Conservation (phyloP, 163 green algal species). For the Chloromonas sp. region DNA sequence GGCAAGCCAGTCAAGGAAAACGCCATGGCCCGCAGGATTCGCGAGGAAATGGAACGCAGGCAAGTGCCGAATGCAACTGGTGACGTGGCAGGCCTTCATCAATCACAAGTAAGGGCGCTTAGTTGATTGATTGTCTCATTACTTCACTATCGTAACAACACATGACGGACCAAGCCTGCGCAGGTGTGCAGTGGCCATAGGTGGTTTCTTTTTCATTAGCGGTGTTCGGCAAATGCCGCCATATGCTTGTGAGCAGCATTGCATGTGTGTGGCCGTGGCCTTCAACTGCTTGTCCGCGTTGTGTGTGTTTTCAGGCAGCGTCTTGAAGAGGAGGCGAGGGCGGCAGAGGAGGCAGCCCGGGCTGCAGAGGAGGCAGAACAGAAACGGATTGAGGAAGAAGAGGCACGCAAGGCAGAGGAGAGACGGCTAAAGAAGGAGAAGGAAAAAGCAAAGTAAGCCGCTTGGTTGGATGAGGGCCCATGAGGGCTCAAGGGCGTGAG, state of each 20-base stretch:
- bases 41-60: constrained; percentile 72
- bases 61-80: constrained; percentile 4
- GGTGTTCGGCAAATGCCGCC: too few species aligned
- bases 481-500: not conserved
- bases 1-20: constrained; percentile 70
- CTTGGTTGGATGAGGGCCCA: not conserved
- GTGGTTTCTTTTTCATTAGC: too few species aligned
- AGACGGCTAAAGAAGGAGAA: constrained; percentile 50
- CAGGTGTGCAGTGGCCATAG: too few species aligned
- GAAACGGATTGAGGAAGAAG: constrained; percentile 52
- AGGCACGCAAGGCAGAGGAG: constrained; percentile 27
- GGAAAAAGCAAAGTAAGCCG: constrained; percentile 45
- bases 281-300: too few species aligned
- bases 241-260: too few species aligned
- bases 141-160: too few species aligned
- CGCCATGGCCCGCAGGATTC: constrained; percentile 70
- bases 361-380: constrained; percentile 69
- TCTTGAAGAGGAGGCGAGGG: constrained; percentile 68
- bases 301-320: not conserved
- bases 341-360: constrained; percentile 8
- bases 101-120: too few species aligned
- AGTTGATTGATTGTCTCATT: too few species aligned
- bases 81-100: too few species aligned
- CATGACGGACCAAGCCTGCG: too few species aligned
- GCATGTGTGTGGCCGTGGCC: too few species aligned